A percentile compares a stretch with the other conserved stretches of the same genome.
These are phyloP conservation scores for Apophysomyces trapeziformis DNA, from an alignment of 371 early-diverging fungal genomes.

Conservation along the genomic window DNA sequence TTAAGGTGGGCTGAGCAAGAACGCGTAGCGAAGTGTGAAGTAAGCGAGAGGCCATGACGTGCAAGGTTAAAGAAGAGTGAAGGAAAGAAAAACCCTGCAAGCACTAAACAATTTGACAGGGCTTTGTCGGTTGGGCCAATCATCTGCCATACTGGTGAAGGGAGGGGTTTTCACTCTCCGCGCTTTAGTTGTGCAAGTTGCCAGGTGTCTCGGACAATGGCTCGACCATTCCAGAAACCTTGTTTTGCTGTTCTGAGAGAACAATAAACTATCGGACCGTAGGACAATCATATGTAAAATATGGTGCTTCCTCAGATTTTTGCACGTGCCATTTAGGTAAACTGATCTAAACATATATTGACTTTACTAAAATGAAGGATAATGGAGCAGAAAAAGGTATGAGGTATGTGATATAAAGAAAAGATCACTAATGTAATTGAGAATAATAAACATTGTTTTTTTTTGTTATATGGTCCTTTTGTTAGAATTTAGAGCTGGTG, in stretches of 20 bases:
- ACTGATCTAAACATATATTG: constrained; percentile 8
- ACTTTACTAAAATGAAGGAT: not conserved
- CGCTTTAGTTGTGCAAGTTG: not conserved
- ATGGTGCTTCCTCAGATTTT: not conserved
- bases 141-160: not conserved
- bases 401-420: not conserved
- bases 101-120: not conserved
- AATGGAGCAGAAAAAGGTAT: not conserved
- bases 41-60: constrained; percentile 41
- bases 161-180: not conserved
- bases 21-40: constrained; percentile 46
- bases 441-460: not conserved
- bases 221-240: not conserved
- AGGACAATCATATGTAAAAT: not conserved
- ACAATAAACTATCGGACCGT: not conserved
- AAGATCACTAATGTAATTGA: not conserved
- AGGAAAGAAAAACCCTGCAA: not conserved
- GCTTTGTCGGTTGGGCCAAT: not conserved
- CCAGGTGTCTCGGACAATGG: not conserved
- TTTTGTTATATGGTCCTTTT: not conserved
- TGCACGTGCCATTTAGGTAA: constrained; percentile 6
- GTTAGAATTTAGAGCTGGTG: not conserved
- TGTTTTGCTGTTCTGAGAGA: not conserved
- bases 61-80: not conserved
- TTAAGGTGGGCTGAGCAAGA: constrained; percentile 33